phyloP scores from a whole-genome alignment of 2,329 filamentous ascomycete species.

The Colletotrichum aenigma region DNA sequence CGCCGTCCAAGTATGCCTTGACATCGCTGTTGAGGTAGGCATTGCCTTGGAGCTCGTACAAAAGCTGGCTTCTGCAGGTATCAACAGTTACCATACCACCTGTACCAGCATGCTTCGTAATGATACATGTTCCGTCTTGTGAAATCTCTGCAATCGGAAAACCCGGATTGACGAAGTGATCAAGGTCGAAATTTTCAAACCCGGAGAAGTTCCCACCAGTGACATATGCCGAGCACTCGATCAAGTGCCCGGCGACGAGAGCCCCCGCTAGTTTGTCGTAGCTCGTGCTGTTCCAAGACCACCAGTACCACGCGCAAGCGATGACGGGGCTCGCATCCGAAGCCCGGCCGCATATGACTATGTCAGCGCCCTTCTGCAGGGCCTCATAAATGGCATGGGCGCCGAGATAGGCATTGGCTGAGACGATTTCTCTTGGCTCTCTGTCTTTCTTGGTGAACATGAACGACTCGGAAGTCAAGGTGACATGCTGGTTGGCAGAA shows the following conservation, averaged over 20 bases:
- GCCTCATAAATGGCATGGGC: neutral
- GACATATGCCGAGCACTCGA: neutral
- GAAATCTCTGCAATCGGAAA: neutral
- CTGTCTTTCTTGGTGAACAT: neutral
- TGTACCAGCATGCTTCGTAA: neutral
- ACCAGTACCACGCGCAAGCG: conserved; percentile 56
- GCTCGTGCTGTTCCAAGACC: conserved; percentile 46
- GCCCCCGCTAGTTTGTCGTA: conserved; percentile 26
- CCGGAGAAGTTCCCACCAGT: neutral
- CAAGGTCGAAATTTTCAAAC: neutral
- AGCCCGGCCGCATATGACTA: conserved; percentile 37
- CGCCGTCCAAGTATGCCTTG: conserved; percentile 40
- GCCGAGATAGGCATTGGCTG: neutral
- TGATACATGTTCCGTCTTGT: neutral
- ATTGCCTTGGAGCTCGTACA: conserved; percentile 53
- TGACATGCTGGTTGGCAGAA: neutral
- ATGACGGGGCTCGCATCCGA: conserved; percentile 52
- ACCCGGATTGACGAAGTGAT: neutral
- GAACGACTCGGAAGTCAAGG: neutral
- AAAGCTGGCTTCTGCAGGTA: conserved; percentile 46
- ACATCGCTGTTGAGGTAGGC: conserved; percentile 54
- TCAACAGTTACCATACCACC: conserved; percentile 32
- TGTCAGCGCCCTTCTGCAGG: neutral
- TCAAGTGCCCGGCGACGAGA: neutral
- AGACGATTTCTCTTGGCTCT: neutral